phyloP scores from a whole-genome alignment of 2,329 filamentous ascomycete species.

The Juglanconis oblonga region DNA sequence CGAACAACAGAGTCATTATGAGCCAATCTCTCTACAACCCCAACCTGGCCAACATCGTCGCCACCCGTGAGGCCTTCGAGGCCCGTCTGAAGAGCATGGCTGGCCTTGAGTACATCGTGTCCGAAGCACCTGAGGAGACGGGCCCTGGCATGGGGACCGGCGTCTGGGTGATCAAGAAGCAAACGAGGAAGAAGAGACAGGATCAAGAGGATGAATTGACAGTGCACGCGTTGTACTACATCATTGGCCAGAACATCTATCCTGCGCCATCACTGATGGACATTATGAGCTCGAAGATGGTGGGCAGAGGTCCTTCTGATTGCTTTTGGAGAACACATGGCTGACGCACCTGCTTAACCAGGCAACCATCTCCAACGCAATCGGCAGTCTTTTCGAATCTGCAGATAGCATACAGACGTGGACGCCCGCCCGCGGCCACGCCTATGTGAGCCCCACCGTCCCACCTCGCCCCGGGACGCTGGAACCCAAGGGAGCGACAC shows the following conservation, averaged over 20 bases:
- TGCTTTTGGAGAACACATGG: background rate
- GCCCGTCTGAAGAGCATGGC: conserved; percentile 61
- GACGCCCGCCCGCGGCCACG: conserved; percentile 52
- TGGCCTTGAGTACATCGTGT: conserved; percentile 65
- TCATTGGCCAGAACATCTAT: conserved; percentile 65
- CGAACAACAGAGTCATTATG: conserved; percentile 64
- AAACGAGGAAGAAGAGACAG: conserved; percentile 57
- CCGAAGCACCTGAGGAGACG: conserved; percentile 62
- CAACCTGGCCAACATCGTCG: conserved; percentile 54
- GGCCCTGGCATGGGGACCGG: conserved; percentile 59
- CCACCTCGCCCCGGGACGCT: conserved; percentile 28
- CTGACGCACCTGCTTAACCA: conserved; percentile 23
- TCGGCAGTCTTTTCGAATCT: conserved; percentile 51
- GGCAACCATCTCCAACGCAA: conserved; percentile 54
- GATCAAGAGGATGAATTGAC: conserved; percentile 57
- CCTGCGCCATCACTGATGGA: conserved; percentile 62
- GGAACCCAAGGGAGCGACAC: conserved; percentile 46
- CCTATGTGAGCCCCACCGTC: conserved; percentile 41
- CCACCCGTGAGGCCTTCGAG: conserved; percentile 63
- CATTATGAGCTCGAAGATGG: conserved; percentile 57
- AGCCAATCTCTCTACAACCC: conserved; percentile 61
- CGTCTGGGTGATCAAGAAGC: conserved; percentile 69
- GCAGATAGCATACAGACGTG: conserved; percentile 51
- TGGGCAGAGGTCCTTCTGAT: conserved; percentile 30
- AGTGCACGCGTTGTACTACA: conserved; percentile 60